Conservation (phyloP, 345 rosid species). For the Lenwebbia sp. region DNA sequence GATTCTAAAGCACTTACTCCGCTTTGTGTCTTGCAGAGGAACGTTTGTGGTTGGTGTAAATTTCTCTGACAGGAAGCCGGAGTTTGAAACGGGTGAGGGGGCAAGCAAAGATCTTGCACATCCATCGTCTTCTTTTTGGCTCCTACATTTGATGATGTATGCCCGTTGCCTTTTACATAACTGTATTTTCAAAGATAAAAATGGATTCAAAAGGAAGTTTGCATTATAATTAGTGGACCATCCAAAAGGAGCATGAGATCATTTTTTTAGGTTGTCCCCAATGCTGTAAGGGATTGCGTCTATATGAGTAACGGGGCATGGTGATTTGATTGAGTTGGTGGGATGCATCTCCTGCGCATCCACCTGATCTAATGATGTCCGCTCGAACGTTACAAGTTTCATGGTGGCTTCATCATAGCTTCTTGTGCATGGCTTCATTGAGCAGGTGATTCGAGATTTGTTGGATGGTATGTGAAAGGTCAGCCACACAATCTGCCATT, state of each 20-base stretch:
- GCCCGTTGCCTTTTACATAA: not conserved
- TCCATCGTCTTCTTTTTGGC: not conserved
- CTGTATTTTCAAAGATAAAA: not conserved
- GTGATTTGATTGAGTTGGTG: not conserved
- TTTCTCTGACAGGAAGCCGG: not conserved
- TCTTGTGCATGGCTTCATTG: not conserved
- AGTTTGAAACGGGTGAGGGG: not conserved
- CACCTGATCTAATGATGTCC: not conserved
- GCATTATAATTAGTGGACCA: not conserved
- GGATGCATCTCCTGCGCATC: not conserved
- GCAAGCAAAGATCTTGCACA: not conserved
- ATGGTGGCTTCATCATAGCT: not conserved
- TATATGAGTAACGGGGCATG: not conserved
- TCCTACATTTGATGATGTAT: not conserved
- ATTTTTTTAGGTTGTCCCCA: not conserved
- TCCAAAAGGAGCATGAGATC: not conserved
- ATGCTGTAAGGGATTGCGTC: not conserved
- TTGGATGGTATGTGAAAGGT: not conserved
- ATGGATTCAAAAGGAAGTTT: not conserved
- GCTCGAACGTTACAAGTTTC: not conserved
- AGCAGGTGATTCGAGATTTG: not conserved
- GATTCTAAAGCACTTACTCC: not conserved
- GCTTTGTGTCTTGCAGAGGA: not conserved
- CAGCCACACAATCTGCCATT: not conserved
- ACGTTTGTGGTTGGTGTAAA: not conserved